phyloP scores from a whole-genome alignment of 2,329 filamentous ascomycete species.

The Fusarium metavorans region DNA sequence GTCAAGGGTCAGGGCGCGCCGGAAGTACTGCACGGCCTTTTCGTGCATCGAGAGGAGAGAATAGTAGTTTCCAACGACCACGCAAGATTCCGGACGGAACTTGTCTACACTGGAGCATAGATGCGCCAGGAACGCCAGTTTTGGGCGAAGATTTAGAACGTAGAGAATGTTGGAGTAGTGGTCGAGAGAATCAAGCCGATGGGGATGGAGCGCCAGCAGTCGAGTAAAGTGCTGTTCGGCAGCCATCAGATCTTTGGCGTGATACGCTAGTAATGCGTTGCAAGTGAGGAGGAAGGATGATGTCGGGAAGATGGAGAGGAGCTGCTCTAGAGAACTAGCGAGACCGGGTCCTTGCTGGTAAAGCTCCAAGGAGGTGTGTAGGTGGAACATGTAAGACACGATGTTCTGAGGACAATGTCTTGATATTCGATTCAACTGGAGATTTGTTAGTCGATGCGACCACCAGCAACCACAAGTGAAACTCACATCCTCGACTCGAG shows the following conservation, averaged over 20 bases:
- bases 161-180: constrained; percentile 98
- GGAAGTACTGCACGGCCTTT: constrained; percentile 98
- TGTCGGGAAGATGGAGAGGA: constrained; percentile 85
- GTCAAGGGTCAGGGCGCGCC: constrained; percentile 89
- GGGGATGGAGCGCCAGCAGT: constrained; percentile 78
- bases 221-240: constrained; percentile 80
- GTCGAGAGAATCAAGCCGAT: constrained; percentile 88
- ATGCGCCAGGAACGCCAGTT: constrained; percentile 92
- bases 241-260: constrained; percentile 82
- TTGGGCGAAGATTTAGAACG: constrained; percentile 87
- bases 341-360: constrained; percentile 86
- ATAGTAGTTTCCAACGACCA: constrained; percentile 98
- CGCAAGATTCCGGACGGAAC: constrained; percentile 96
- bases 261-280: constrained; percentile 88
- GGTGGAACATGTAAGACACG: constrained; percentile 92
- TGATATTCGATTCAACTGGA: constrained; percentile 77
- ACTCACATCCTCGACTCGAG: constrained; percentile 83
- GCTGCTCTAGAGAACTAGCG: constrained; percentile 79
- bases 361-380: constrained; percentile 90
- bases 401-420: constrained; percentile 87
- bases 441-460: constrained; percentile 36
- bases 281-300: constrained; percentile 93
- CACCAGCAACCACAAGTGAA: constrained; percentile 22
- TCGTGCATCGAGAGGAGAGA: constrained; percentile 94
- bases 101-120: constrained; percentile 92